Conservation (phyloP, 2,329 filamentous ascomycete species). For the Sarocladium kiliense region DNA sequence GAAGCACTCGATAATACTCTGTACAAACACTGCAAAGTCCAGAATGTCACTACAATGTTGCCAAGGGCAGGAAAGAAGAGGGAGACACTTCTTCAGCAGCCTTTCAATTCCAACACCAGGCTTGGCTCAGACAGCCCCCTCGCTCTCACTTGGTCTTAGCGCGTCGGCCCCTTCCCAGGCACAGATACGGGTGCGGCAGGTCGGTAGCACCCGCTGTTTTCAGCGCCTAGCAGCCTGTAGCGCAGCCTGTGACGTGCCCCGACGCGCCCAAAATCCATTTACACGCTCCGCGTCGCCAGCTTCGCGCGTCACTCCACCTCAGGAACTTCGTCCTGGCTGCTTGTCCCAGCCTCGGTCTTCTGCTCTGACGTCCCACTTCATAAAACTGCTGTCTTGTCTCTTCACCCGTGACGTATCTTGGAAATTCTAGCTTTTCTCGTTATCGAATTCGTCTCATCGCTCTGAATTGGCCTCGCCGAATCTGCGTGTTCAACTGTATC, state of each 20-base stretch:
- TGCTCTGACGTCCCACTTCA: neutral
- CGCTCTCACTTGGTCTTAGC: neutral
- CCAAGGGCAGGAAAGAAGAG: neutral
- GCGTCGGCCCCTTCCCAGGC: neutral
- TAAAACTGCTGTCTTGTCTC: neutral
- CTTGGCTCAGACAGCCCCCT: neutral
- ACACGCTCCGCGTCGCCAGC: conserved; percentile 15
- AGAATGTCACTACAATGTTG: neutral
- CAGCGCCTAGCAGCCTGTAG: neutral
- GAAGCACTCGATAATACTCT: neutral
- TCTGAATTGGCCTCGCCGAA: neutral
- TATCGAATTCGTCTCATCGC: neutral
- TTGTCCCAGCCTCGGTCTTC: neutral
- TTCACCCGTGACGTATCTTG: neutral
- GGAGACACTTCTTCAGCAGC: conserved; percentile 4
- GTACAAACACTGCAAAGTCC: neutral
- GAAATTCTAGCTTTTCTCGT: neutral
- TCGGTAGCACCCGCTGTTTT: neutral
- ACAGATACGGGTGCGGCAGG: neutral
- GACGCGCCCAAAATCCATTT: conserved; percentile 11
- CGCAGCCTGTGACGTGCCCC: conserved; percentile 3
- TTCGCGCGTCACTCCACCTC: conserved; percentile 11
- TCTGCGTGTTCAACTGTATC: neutral
- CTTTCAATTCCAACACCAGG: neutral
- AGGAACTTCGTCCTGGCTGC: neutral